phyloP scores from a whole-genome alignment of 2,329 filamentous ascomycete genomes.

The Thielaviopsis punctulata region DNA sequence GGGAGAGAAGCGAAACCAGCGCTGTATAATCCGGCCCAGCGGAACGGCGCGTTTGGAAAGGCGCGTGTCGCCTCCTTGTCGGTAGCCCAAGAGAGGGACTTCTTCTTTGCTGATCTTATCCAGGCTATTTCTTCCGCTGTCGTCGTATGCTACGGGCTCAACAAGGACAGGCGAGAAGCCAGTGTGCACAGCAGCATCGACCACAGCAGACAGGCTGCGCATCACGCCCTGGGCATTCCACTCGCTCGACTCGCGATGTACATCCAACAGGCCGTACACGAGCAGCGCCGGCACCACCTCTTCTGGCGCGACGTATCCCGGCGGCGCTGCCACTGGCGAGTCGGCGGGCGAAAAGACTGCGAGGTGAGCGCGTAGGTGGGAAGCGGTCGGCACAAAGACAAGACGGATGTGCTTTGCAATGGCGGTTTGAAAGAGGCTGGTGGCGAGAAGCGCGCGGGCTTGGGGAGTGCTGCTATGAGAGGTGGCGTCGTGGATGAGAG shows the following conservation, averaged over 20 bases:
- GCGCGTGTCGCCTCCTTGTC: constrained; percentile 6
- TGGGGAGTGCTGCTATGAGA: constrained; percentile 12
- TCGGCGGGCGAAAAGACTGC: constrained; percentile 31
- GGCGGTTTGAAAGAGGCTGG: constrained; percentile 52
- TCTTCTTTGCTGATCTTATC: neutral
- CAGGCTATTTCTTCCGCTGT: neutral
- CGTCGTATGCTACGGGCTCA: constrained; percentile 22
- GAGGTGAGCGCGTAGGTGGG: constrained; percentile 62
- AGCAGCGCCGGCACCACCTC: constrained; percentile 30
- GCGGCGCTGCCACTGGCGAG: constrained; percentile 23
- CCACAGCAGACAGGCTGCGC: constrained; percentile 40
- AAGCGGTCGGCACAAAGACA: constrained; percentile 57
- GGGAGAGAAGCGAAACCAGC: constrained; percentile 5
- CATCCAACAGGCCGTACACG: constrained; percentile 45
- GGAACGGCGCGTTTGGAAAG: constrained; percentile 7
- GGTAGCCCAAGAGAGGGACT: constrained; percentile 10
- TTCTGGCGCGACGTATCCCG: constrained; percentile 14
- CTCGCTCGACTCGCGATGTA: constrained; percentile 52
- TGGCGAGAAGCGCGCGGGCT: constrained; percentile 29
- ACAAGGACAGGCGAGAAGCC: constrained; percentile 28
- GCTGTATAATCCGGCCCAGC: neutral
- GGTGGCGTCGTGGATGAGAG: constrained; percentile 33
- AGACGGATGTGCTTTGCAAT: constrained; percentile 51
- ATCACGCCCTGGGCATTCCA: constrained; percentile 61
- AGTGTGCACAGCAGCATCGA: constrained; percentile 38